Percentiles rank a stretch among this genome's conserved stretches.
These are phyloP conservation scores for Cystofilobasidium capitatum DNA, from an alignment of 768 basidiomycete genomes.

Conservation along the genomic window DNA sequence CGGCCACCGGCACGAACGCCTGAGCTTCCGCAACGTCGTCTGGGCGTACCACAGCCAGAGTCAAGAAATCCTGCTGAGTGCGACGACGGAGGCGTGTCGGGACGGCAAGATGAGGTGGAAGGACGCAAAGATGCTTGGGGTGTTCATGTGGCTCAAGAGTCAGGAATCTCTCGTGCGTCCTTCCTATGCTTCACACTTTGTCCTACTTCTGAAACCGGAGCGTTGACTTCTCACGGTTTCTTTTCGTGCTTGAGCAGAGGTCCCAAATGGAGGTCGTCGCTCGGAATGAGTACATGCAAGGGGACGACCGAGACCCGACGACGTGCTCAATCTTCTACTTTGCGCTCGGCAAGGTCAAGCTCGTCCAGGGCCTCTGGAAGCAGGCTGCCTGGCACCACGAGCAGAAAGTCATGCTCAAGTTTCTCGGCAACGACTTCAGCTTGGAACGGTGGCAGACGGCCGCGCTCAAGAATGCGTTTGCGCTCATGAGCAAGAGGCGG, in stretches of 20 bases:
- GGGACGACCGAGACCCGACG: constrained; percentile 78
- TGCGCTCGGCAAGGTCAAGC: constrained; percentile 79
- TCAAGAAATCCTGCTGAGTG: constrained; percentile 68
- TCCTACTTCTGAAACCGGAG: not conserved
- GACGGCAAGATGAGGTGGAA: constrained; percentile 75
- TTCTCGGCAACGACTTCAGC: constrained; percentile 80
- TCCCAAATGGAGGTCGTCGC: constrained; percentile 77
- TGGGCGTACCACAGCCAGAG: constrained; percentile 97
- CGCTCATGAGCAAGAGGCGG: constrained; percentile 76
- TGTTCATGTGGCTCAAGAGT: constrained; percentile 80
- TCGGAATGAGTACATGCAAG: constrained; percentile 82
- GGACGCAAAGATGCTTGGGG: constrained; percentile 74
- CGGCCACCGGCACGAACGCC: constrained; percentile 25
- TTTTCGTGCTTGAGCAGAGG: constrained; percentile 46
- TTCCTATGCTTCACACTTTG: not conserved
- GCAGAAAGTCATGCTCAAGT: constrained; percentile 78
- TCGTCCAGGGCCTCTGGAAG: constrained; percentile 91
- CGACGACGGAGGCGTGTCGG: constrained; percentile 60
- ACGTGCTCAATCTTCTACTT: constrained; percentile 87
- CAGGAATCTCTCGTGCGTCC: constrained; percentile 62
- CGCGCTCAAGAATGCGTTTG: constrained; percentile 92
- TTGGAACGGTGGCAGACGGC: constrained; percentile 79
- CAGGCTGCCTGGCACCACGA: constrained; percentile 92
- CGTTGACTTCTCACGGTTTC: constrained; percentile 13
- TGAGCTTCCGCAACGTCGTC: constrained; percentile 66